Conservation (phyloP, 768 basidiomycete species). For the Pisolithus albus region DNA sequence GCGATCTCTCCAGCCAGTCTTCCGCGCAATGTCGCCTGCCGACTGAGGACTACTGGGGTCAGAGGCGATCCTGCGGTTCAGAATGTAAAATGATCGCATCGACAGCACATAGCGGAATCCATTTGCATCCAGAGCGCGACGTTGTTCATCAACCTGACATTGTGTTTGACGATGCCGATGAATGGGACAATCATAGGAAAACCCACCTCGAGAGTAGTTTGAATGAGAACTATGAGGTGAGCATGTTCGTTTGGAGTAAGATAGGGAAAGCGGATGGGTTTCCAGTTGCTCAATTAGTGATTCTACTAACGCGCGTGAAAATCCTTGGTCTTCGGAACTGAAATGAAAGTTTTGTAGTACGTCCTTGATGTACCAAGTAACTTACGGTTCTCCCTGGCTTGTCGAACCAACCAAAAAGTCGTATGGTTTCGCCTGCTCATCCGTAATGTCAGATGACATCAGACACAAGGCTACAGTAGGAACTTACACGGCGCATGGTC, state of each 20-base stretch:
- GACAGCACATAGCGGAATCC: slow-evolving; percentile 91
- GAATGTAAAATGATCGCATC: slow-evolving; percentile 85
- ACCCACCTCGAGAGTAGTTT: slow-evolving; percentile 77
- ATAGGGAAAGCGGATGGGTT: slow-evolving; percentile 53
- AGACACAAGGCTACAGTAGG: not conserved
- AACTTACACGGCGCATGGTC: slow-evolving; percentile 12
- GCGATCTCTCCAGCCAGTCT: slow-evolving; percentile 60
- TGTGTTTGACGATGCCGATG: slow-evolving; percentile 2
- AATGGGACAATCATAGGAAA: not conserved
- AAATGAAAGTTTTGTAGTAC: not conserved
- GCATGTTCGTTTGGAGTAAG: slow-evolving; percentile 77
- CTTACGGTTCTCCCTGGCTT: slow-evolving; percentile 42
- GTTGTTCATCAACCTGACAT: slow-evolving; percentile 77
- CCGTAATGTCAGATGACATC: not conserved
- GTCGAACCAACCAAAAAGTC: slow-evolving; percentile 47
- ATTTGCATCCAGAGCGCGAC: slow-evolving; percentile 84
- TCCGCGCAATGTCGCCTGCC: slow-evolving; percentile 33
- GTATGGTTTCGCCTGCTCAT: slow-evolving; percentile 34
- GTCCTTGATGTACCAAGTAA: not conserved
- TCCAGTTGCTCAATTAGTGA: slow-evolving; percentile 62
- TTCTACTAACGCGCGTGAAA: slow-evolving; percentile 54
- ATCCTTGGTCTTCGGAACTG: slow-evolving; percentile 49
- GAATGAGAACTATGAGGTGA: slow-evolving; percentile 75
- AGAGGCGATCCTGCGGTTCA: slow-evolving; percentile 58
- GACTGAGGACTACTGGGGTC: slow-evolving; percentile 41